Conservation (phyloP, 2,329 filamentous ascomycete species). For the Fusarium ambrosium region DNA sequence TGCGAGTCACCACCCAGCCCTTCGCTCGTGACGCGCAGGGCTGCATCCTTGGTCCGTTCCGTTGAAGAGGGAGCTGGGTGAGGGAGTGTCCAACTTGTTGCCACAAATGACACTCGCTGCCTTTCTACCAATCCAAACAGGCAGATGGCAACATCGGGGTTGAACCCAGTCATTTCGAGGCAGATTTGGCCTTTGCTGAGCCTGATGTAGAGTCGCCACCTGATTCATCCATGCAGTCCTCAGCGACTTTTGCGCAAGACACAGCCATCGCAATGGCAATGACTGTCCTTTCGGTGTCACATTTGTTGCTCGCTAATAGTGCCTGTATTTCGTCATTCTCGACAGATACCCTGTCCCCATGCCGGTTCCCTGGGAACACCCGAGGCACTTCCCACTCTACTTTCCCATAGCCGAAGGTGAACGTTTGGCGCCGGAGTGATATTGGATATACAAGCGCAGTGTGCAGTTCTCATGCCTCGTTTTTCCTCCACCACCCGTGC, state of each 20-base stretch:
- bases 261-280: not conserved
- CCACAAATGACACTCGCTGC: not conserved
- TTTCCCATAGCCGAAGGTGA: slow-evolving; percentile 10
- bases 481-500: not conserved
- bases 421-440: not conserved
- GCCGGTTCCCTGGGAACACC: not conserved
- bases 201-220: slow-evolving; percentile 10
- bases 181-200: not conserved
- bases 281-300: not conserved
- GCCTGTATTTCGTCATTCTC: slow-evolving; percentile 22
- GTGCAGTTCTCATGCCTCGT: not conserved
- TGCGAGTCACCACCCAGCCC: slow-evolving; percentile 31
- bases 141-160: not conserved
- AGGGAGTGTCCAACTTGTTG: slow-evolving; percentile 11
- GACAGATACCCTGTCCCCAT: slow-evolving; percentile 11
- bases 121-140: not conserved
- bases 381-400: not conserved
- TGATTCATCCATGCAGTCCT: slow-evolving; percentile 18
- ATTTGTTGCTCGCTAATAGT: slow-evolving; percentile 4
- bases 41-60: slow-evolving; percentile 13
- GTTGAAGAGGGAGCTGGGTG: not conserved
- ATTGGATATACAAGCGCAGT: no score
- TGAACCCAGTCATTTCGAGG: slow-evolving; percentile 5
- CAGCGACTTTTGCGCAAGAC: slow-evolving; percentile 5
- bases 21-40: slow-evolving; percentile 36